Base-by-base conservation (phyloP, 495 filamentous ascomycete genomes). In the Lophium mytilinum region DNA sequence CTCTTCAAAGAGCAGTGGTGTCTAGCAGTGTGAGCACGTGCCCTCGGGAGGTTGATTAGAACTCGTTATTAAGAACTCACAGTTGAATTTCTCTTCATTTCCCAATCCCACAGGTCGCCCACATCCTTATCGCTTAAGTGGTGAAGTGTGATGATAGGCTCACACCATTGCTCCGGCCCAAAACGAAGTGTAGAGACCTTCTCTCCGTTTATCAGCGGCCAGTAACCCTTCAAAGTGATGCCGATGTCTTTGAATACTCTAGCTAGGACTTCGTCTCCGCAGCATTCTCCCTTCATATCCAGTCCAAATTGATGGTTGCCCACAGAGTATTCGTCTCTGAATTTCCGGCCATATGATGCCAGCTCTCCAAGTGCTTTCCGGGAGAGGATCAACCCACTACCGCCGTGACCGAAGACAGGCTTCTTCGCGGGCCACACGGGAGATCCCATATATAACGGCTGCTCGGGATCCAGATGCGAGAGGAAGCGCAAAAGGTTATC, bases 401-500 rank as follows among this genome's bases (percentile, higher is more conserved):
- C 62, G 10, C 62, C 62, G 30, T 65, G 57, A 10, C 53, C 62
- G 50, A 65, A 67, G 30, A 65, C 62, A 15, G 58, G 41, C 34
- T 56, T 56, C 19, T 57, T 54, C 35, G 30, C 15, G 1, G 61
- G 82, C 73, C 74, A 64, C 68, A 74, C 65, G 70, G 72, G 80
- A 75, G 70, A 78, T 0, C 82, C 83, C 30, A 85, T 71, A 64
- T 86, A 86, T 24, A 74, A 61, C 35, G 75, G 71, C 17, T 73
- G 58, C 8, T 68, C 55, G 10, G 75, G 69, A 56, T 83, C 75
- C 9, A 85, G 69, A 30, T 70, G 69, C 18, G 55, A 64, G 30
- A 87, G 64, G 70, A 80, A 84, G n/a, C 69, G 72, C 34, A 84
- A 70, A 51, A 86, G 64, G 48, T 80, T 84, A 62, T 77, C 72